Percentiles rank a stretch among this genome's conserved stretches.
These are phyloP conservation scores for Elymus sibiricus DNA, from an alignment of 176 grass and related monocot genomes.

Conservation along the genomic window DNA sequence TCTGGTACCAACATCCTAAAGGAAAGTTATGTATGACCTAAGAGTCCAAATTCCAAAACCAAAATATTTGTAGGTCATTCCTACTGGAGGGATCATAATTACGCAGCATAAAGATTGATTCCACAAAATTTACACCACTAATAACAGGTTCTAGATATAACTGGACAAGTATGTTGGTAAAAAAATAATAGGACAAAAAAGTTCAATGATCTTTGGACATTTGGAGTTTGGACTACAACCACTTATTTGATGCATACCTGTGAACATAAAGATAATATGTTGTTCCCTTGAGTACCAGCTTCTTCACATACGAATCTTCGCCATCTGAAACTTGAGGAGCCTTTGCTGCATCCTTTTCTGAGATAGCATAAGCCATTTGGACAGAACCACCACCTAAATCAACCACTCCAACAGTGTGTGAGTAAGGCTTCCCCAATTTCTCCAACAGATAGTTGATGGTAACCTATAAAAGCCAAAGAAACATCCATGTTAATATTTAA, in stretches of 20 bases:
- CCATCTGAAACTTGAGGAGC: constrained; percentile 71
- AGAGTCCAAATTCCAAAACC: constrained; percentile 18
- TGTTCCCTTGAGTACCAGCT: constrained; percentile 81
- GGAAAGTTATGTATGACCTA: constrained; percentile 5
- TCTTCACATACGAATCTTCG: constrained; percentile 86
- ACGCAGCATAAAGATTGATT: background rate
- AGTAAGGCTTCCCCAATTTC: constrained; percentile 78
- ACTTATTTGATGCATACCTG: constrained; percentile 58
- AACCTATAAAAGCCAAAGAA: constrained; percentile 54
- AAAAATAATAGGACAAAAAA: constrained; percentile 23
- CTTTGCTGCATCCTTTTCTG: constrained; percentile 83
- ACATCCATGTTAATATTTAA: background rate
- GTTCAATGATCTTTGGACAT: background rate
- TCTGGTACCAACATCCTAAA: constrained; percentile 20
- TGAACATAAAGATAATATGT: constrained; percentile 97
- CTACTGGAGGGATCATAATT: background rate
- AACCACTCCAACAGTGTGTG: constrained; percentile 93
- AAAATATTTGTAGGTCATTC: constrained; percentile 9
- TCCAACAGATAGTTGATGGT: constrained; percentile 88
- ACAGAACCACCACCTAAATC: constrained; percentile 97
- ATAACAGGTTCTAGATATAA: constrained; percentile 16
- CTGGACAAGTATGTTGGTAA: constrained; percentile 4
- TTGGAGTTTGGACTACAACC: background rate
- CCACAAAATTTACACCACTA: background rate
- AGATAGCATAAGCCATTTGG: constrained; percentile 99